These are phyloP conservation scores for Fusarium miscanthi DNA, from an alignment of 2,329 filamentous ascomycete species.

Conservation along the genomic window DNA sequence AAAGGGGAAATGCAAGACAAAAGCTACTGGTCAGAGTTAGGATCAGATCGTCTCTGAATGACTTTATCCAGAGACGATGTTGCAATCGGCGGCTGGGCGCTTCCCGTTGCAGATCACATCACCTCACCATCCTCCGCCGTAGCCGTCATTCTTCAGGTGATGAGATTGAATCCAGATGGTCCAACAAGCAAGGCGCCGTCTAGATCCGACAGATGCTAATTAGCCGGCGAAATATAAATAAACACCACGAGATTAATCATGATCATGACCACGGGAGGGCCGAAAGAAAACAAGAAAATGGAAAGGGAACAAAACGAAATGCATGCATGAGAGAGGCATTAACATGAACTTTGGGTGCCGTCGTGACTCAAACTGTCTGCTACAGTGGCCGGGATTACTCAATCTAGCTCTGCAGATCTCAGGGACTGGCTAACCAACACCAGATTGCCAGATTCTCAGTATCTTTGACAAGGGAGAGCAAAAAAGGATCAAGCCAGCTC, in stretches of 20 bases:
- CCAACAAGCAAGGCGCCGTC: slow-evolving; percentile 7
- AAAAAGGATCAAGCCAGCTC: slow-evolving; percentile 17
- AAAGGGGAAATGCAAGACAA: slow-evolving; percentile 4
- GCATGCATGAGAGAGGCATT: slow-evolving; percentile 7
- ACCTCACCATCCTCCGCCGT: slow-evolving; percentile 3
- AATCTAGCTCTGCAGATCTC: slow-evolving; percentile 33
- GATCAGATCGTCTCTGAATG: not conserved
- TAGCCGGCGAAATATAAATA: slow-evolving; percentile 15
- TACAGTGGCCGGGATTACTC: slow-evolving; percentile 21
- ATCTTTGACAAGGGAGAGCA: slow-evolving; percentile 20
- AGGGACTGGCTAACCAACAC: slow-evolving; percentile 31
- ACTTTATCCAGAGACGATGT: slow-evolving; percentile 27
- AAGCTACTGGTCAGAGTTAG: not conserved
- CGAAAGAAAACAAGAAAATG: slow-evolving; percentile 13
- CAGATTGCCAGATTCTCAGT: slow-evolving; percentile 25
- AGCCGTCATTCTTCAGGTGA: slow-evolving; percentile 10
- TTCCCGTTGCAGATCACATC: slow-evolving; percentile 29
- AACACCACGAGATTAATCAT: slow-evolving; percentile 32
- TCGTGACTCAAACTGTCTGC: slow-evolving; percentile 11
- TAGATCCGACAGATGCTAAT: slow-evolving; percentile 15
- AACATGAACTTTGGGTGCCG: slow-evolving; percentile 4
- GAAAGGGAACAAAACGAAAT: slow-evolving; percentile 6
- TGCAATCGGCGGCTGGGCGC: slow-evolving; percentile 30
- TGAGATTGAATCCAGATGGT: slow-evolving; percentile 15
- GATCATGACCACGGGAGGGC: slow-evolving; percentile 2